Evolutionary conservation across 2,329 filamentous ascomycete species (phyloP), one percentile per base, ranked within the genome.

Genomic region (Sphaerostilbella broomeana): DNA sequence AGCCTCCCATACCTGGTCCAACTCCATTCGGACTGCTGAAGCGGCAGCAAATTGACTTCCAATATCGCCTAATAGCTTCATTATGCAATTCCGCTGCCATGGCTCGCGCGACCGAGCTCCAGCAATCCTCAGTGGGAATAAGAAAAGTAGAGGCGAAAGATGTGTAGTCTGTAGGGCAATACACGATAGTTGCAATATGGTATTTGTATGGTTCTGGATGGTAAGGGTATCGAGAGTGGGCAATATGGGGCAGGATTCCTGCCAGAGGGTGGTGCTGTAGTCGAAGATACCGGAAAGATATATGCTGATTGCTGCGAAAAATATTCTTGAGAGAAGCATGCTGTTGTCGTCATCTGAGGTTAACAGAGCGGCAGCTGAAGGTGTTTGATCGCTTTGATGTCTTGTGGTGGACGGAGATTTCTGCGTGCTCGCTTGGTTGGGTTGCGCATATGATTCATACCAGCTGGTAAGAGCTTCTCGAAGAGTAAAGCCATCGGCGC

Each of bases 211-310:
- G 5, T 17, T 24, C 4, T 51, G 45, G 11, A 62, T 46, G 2
- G 52, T 45, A 0, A 40, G 33, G 6, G 49, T 44, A 6, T 37
- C 21, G 0, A 62, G 20, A 0, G 46, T 52, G 0, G 60, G 52
- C 0, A 55, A 48, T 0, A 32, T 4, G 4, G 59, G 43, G 1
- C 36, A 50, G 8, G 55, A 43, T 0, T 28, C 30, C 0, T 51
- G 43, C 61, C 61, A 63, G 13, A 53, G 46, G 6, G 33, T 16
- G 2, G 58, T 50, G 8, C 62, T 58, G 11, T 63, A 63, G 42
- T 63, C 61, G 21, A 60, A 63, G 3, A 57, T 50, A 1, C 60
- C 61, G 0, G 61, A 64, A 4, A 64, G 51, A 22, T 63, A 63
- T 5, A 63, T 60, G 31, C 59, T 61, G 2, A 53, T 59, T 5